Percentiles rank a stretch among this genome's conserved stretches.
phyloP scores from a whole-genome alignment of 2,329 filamentous ascomycete genomes.

The Trichophyton simii region DNA sequence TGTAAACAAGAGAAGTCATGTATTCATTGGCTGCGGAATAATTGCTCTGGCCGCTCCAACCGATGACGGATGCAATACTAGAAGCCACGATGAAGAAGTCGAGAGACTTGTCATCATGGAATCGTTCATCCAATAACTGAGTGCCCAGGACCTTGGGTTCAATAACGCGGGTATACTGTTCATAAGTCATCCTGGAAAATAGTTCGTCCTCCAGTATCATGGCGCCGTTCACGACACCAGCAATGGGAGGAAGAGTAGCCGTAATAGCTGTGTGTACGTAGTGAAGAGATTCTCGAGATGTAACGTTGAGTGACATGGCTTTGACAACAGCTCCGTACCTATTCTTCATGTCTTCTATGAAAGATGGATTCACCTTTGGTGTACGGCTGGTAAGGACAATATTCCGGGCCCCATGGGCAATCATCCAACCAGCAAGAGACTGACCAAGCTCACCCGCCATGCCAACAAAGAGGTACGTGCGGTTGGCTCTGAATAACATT shows the following conservation, averaged over 20 bases:
- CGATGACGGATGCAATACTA: slow-evolving; percentile 16
- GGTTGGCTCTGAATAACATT: slow-evolving; percentile 10
- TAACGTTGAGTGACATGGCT: neutral
- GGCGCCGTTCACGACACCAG: slow-evolving; percentile 21
- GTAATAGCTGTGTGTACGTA: slow-evolving; percentile 2
- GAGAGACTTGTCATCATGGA: slow-evolving; percentile 3
- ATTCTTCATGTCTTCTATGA: slow-evolving; percentile 8
- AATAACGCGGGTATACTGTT: slow-evolving; percentile 21
- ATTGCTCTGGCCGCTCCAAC: slow-evolving; percentile 25
- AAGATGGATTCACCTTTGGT: slow-evolving; percentile 16
- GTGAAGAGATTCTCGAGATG: neutral
- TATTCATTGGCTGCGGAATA: slow-evolving; percentile 36
- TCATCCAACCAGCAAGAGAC: slow-evolving; percentile 23
- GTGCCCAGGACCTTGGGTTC: slow-evolving; percentile 32
- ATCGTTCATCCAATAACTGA: slow-evolving; percentile 14
- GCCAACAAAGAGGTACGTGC: slow-evolving; percentile 24
- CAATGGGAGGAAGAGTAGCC: slow-evolving; percentile 19
- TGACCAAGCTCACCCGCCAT: slow-evolving; percentile 21
- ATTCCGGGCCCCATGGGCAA: slow-evolving; percentile 18
- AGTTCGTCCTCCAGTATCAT: slow-evolving; percentile 27
- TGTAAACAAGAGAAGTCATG: slow-evolving; percentile 25
- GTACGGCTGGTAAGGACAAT: slow-evolving; percentile 23
- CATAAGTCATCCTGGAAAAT: slow-evolving; percentile 23
- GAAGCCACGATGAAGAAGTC: slow-evolving; percentile 15
- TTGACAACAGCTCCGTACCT: neutral